Evolutionary conservation across 2,329 filamentous ascomycete species (phyloP).

Genomic region (Lithohypha guttulata): DNA sequence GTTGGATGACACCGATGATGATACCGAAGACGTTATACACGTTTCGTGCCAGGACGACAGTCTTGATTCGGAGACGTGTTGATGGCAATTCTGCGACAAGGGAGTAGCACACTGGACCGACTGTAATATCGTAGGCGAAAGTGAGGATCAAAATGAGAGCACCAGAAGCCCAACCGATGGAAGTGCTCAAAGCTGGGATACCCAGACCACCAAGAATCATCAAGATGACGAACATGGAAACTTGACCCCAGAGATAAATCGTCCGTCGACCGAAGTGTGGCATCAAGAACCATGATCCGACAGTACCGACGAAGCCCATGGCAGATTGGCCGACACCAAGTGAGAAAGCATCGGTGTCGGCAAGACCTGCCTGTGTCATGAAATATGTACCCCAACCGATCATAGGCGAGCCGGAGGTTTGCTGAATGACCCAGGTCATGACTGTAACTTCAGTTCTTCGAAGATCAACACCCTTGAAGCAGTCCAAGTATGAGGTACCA

Average conservation of each 20-base stretch:
- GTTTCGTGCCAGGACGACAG: conserved; percentile 42
- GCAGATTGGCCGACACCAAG: conserved; percentile 50
- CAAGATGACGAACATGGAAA: conserved; percentile 35
- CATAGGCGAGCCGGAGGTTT: conserved; percentile 53
- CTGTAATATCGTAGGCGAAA: conserved; percentile 44
- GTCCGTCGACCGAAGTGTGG: conserved; percentile 21
- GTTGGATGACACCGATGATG: conserved; percentile 26
- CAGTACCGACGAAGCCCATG: conserved; percentile 46
- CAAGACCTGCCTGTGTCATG: conserved; percentile 40
- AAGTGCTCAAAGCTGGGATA: conserved; percentile 16
- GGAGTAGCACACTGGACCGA: conserved; percentile 45
- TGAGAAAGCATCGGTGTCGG: conserved; percentile 26
- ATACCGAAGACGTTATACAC: conserved; percentile 39
- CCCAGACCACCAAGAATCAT: conserved; percentile 26
- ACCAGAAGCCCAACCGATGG: conserved; percentile 30
- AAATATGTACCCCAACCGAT: conserved; percentile 55
- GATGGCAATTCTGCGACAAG: conserved; percentile 45
- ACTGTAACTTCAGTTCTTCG: conserved; percentile 35
- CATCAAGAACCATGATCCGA: conserved; percentile 40
- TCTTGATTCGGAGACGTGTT: conserved; percentile 45
- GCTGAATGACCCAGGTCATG: conserved; percentile 39
- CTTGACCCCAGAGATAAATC: conserved; percentile 41
- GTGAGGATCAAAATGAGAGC: conserved; percentile 44
- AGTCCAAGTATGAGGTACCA: conserved; percentile 26
- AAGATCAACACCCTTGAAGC: conserved; percentile 26